phyloP scores from a whole-genome alignment of 306 rosid genomes.

The Trichosanthes truncata region DNA sequence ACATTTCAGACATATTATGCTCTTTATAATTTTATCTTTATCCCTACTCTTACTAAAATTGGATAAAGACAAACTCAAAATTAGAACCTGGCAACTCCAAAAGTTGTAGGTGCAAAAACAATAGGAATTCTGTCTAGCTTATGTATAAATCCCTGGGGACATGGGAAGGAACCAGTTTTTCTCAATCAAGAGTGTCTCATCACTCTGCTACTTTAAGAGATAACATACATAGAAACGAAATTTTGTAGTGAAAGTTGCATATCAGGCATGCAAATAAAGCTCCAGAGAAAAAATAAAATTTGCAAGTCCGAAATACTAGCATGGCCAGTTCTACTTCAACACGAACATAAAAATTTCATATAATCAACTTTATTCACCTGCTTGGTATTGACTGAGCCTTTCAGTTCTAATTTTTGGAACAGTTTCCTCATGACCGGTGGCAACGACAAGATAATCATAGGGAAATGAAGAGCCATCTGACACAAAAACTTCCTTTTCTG shows the following conservation, averaged over 20 bases:
- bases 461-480: constrained; percentile 27
- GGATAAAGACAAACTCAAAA: background rate
- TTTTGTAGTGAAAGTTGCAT: background rate
- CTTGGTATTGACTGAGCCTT: constrained; percentile 27
- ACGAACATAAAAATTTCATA: background rate
- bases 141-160: background rate
- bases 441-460: constrained; percentile 37
- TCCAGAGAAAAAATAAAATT: background rate
- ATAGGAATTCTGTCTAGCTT: background rate
- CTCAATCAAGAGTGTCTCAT: background rate
- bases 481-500: constrained; percentile 23
- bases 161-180: background rate
- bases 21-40: background rate
- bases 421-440: constrained; percentile 32
- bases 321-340: background rate
- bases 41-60: background rate
- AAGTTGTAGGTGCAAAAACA: background rate
- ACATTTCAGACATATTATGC: background rate
- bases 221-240: background rate
- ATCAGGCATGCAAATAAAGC: background rate
- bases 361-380: constrained; percentile 18
- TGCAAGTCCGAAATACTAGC: background rate
- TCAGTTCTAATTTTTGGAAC: constrained; percentile 28
- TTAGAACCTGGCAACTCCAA: background rate
- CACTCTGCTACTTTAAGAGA: background rate